Conservation (phyloP, 495 filamentous ascomycete genomes). For the Pseudotulostoma volvatum region DNA sequence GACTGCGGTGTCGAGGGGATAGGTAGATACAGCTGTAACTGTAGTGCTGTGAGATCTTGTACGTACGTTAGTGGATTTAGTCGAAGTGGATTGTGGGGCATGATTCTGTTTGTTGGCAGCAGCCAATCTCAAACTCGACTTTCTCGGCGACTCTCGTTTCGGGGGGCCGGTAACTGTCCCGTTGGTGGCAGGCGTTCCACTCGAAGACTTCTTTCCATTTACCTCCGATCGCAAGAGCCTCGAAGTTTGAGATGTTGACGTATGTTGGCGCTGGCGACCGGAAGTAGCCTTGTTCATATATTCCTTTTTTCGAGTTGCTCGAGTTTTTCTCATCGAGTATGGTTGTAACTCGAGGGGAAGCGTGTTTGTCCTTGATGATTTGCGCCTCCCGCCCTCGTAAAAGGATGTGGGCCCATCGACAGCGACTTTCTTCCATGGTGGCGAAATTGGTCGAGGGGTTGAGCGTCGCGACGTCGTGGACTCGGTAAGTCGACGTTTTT, state of each 20-base stretch:
- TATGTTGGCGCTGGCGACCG: conserved; percentile 11
- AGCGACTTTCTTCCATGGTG: conserved; percentile 84
- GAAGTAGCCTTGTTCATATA: conserved; percentile 13
- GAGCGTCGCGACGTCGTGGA: conserved; percentile 28
- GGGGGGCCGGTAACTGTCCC: conserved; percentile 3
- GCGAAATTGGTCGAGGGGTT: conserved; percentile 43
- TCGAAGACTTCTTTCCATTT: conserved; percentile 16
- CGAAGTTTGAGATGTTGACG: conserved; percentile 21
- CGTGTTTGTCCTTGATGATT: conserved; percentile 68
- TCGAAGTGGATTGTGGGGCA: conserved; percentile 17
- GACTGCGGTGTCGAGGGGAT: conserved; percentile 8
- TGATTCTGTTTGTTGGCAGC: conserved; percentile 11
- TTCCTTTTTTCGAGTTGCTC: conserved; percentile 27
- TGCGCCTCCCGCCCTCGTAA: conserved; percentile 63
- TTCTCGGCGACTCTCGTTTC: conserved; percentile 14
- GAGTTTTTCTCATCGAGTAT: conserved; percentile 44
- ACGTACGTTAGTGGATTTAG: conserved; percentile 17
- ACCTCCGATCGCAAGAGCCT: conserved; percentile 17
- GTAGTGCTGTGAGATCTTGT: conserved; percentile 20
- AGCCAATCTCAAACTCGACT: conserved; percentile 11
- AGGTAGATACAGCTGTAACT: conserved; percentile 6
- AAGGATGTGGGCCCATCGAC: conserved; percentile 80
- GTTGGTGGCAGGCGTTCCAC: conserved; percentile 18
- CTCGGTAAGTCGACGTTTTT: conserved; percentile 54
- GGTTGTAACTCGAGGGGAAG: conserved; percentile 55